Conservation (phyloP, 164 flowering plant species). For the Pachysandra terminalis region DNA sequence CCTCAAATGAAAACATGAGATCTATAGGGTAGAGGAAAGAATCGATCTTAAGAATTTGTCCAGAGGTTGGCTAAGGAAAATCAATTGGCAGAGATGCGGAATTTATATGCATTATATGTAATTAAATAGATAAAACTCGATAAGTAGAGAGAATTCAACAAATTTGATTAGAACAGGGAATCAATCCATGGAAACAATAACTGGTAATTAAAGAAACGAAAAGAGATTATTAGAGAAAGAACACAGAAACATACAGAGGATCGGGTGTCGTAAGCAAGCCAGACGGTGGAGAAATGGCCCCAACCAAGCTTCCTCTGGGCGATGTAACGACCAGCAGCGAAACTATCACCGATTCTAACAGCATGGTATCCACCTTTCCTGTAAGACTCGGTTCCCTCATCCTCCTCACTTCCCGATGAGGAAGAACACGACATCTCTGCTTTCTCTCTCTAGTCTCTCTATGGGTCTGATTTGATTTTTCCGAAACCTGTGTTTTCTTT, state of each 20-base stretch:
- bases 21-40: too few relatives aligned
- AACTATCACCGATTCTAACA: slow-evolving; percentile 79
- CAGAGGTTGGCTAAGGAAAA: too few relatives aligned
- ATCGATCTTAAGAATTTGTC: too few relatives aligned
- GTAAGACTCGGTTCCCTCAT: slow-evolving; percentile 77
- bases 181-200: background rate
- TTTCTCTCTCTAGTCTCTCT: background rate
- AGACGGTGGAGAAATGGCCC: slow-evolving; percentile 97
- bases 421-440: slow-evolving; percentile 67
- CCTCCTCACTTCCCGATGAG: slow-evolving; percentile 80
- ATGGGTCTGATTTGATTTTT: background rate
- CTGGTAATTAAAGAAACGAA: background rate
- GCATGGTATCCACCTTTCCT: slow-evolving; percentile 97
- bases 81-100: too few relatives aligned
- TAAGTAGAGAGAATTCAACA: background rate
- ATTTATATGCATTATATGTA: too few relatives aligned
- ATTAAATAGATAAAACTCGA: too few relatives aligned
- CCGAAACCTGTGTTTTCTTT: background rate
- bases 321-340: slow-evolving; percentile 70
- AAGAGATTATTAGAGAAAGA: too few relatives aligned
- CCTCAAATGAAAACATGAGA: too few relatives aligned
- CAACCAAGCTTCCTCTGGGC: slow-evolving; percentile 97
- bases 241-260: slow-evolving; percentile 40
- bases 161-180: background rate
- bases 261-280: slow-evolving; percentile 88